Evolutionary conservation across 1,284 basidiomycete genomes (phyloP), one percentile per base, ranked within the genome.

Genomic region (Marasmius tenuissimus): DNA sequence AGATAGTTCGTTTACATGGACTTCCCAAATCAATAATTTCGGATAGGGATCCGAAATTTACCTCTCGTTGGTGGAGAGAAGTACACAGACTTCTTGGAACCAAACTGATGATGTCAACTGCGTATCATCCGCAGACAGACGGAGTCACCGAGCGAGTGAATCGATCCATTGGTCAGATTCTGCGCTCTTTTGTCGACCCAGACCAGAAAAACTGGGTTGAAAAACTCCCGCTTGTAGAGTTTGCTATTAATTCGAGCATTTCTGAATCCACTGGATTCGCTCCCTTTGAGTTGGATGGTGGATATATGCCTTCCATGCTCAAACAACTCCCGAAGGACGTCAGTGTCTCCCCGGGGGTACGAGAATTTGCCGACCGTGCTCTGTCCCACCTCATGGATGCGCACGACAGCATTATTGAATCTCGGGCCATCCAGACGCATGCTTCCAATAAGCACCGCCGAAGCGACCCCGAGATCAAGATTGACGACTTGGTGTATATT

Each of bases 61-160:
- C 72, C 0, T 72, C 74, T 55, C 27, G 27, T 27, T 78, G 71
- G 66, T 78, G 75, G 76, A 22, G 59, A 9, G 70, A 75, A 57
- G 58, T 75, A 0, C 70, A 76, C 40, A 53, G 68, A 10, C n/a
- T 77, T 8, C 37, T 77, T 1, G 75, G 76, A 2, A 69, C 71
- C 0, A 73, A 72, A 52, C 65, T 79, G 0, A 61, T 74, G 3
- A 76, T 81, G 74, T 82, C 79, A 0, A 81, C 73, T 0, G 71
- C 76, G 5, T 81, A 76, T 59, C 80, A 82, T 47, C 79, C 76
- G 0, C 75, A 82, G 60, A 81, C 71, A 2, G 77, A 80, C 62
- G 72, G 78, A 3, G 64, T 68, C 6, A 74, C 72, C 0, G 76
- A 79, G 61, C 61, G 69, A 0, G 66, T 64, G 0, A 78, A 75